Conservation (phyloP, 2,329 filamentous ascomycete species). For the Aureobasidium sp. region DNA sequence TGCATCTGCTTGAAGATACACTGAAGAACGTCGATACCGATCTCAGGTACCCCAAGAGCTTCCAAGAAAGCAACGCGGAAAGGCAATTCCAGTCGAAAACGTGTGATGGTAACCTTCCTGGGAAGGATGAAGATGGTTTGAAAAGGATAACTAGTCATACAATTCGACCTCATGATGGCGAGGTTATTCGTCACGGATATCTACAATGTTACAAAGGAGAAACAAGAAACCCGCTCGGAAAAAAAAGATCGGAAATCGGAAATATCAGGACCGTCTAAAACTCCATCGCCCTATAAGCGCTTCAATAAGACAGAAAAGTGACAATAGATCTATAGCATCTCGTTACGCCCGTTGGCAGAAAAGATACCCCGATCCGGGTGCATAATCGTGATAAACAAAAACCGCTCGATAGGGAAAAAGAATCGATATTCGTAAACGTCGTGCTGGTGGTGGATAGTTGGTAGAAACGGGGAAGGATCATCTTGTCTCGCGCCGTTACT, state of each 20-base stretch:
- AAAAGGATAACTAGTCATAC: background rate
- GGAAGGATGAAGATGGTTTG: background rate
- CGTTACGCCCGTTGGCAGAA: background rate
- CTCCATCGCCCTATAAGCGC: background rate
- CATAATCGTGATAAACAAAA: background rate
- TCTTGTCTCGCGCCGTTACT: background rate
- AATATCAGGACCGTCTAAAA: background rate
- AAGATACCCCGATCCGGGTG: background rate
- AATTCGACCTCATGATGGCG: background rate
- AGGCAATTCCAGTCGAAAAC: too few relatives aligned
- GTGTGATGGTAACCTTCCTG: background rate
- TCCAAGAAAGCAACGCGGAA: too few relatives aligned
- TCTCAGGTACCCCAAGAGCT: too few relatives aligned
- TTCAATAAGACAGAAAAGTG: background rate
- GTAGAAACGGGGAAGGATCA: background rate
- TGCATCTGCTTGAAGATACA: too few relatives aligned
- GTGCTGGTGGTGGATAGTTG: background rate
- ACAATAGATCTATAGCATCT: conserved; percentile 1
- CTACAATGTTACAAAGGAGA: background rate
- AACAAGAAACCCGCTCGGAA: background rate
- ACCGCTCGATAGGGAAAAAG: background rate
- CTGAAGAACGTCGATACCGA: too few relatives aligned
- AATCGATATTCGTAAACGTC: conserved; percentile 7
- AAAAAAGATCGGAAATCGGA: background rate
- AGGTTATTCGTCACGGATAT: background rate